Conservation (phyloP, 768 basidiomycete species). For the Ramaria rubella region DNA sequence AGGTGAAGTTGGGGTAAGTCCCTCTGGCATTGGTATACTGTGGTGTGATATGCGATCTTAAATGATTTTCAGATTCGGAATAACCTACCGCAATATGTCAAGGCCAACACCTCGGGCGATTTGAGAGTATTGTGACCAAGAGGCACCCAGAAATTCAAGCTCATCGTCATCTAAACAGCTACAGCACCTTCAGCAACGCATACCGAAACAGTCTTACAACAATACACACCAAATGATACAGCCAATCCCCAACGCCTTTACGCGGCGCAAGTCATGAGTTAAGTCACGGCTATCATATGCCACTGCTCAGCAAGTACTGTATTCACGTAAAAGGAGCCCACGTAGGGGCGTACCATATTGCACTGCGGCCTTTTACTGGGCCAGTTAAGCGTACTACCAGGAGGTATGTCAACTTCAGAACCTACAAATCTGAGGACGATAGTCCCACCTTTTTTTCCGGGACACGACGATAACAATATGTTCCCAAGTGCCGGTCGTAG, state of each 20-base stretch:
- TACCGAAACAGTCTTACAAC: not conserved
- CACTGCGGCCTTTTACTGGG: conserved; percentile 69
- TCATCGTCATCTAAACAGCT: conserved; percentile 86
- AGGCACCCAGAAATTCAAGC: conserved; percentile 76
- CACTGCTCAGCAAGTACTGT: not conserved
- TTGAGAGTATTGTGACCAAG: conserved; percentile 71
- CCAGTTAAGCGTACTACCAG: conserved; percentile 60
- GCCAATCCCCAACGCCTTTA: conserved; percentile 64
- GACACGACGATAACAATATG: conserved; percentile 82
- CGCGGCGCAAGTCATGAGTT: conserved; percentile 65
- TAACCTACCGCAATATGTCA: conserved; percentile 66
- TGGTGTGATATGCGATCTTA: not conserved
- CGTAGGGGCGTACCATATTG: conserved; percentile 55
- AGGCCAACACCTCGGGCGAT: conserved; percentile 59
- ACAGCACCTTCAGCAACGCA: conserved; percentile 7
- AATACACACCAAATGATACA: conserved; percentile 75
- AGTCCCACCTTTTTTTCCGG: conserved; percentile 79
- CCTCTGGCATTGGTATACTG: conserved; percentile 86
- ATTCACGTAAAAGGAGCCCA: not conserved
- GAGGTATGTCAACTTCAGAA: too few species aligned
- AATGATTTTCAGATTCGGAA: not conserved
- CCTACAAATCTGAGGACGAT: conserved; percentile 20
- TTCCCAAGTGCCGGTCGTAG: conserved; percentile 57
- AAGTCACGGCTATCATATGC: conserved; percentile 48
- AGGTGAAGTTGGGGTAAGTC: conserved; percentile 63